A percentile compares a stretch with the other conserved stretches of the same genome.
These are phyloP conservation scores for Akanthomyces lecanii DNA, from an alignment of 2,329 filamentous ascomycete genomes.

Conservation along the genomic window DNA sequence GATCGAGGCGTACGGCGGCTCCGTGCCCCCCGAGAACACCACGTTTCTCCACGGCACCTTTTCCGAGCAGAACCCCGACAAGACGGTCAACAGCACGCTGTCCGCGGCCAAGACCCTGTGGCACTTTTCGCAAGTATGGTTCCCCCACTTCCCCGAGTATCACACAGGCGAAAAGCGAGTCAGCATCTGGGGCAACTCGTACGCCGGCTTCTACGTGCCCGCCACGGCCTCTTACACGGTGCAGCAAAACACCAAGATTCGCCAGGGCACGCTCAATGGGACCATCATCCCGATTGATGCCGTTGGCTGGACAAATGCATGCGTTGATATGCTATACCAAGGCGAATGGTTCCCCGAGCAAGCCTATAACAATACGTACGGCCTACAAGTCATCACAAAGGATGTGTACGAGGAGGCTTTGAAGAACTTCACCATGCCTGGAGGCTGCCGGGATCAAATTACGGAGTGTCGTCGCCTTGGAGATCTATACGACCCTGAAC, in stretches of 20 bases:
- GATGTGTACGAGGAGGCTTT: slow-evolving; percentile 27
- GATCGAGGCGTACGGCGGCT: slow-evolving; percentile 32
- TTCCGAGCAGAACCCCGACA: slow-evolving; percentile 27
- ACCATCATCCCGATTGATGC: slow-evolving; percentile 50
- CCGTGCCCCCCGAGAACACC: slow-evolving; percentile 32
- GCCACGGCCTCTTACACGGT: slow-evolving; percentile 55
- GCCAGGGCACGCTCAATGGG: slow-evolving; percentile 28
- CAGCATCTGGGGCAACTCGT: slow-evolving; percentile 64
- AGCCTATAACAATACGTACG: slow-evolving; percentile 61
- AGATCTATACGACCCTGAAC: slow-evolving; percentile 34
- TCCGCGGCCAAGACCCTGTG: slow-evolving; percentile 55
- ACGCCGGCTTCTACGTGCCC: slow-evolving; percentile 66
- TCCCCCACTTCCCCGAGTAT: slow-evolving; percentile 55
- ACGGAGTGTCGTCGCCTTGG: slow-evolving; percentile 39
- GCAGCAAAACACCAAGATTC: slow-evolving; percentile 54
- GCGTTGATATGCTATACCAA: slow-evolving; percentile 59
- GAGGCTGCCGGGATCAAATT: slow-evolving; percentile 50
- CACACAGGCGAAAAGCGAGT: slow-evolving; percentile 51
- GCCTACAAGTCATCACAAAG: slow-evolving; percentile 50
- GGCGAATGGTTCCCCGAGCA: slow-evolving; percentile 49
- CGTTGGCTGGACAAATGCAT: slow-evolving; percentile 64
- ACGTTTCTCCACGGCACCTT: slow-evolving; percentile 34
- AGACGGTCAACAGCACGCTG: slow-evolving; percentile 46
- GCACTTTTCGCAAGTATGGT: slow-evolving; percentile 60
- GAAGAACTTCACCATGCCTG: slow-evolving; percentile 17